Evolutionary conservation across 2,329 filamentous ascomycete genomes (phyloP).

Genomic region (Ophiosphaerella herpotricha): DNA sequence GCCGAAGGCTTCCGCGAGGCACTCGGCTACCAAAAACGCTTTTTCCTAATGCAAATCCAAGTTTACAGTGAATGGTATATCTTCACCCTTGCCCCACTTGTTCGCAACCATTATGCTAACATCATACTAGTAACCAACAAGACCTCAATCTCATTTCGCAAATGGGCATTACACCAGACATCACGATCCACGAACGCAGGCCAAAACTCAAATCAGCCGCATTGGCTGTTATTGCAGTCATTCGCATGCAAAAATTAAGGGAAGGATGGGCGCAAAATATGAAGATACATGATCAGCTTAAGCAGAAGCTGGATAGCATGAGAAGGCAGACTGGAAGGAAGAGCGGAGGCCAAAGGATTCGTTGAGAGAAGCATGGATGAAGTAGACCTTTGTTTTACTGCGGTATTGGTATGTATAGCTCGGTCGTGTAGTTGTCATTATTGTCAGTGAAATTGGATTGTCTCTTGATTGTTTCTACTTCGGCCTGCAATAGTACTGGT

Average conservation of each 20-base stretch:
- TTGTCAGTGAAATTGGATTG: too few relatives aligned
- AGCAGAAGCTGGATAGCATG: conserved; percentile 54
- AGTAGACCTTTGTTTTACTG: too few relatives aligned
- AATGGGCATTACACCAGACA: conserved; percentile 70
- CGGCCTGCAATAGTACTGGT: too few relatives aligned
- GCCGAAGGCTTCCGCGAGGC: conserved; percentile 81
- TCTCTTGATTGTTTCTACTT: too few relatives aligned
- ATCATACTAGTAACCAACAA: conserved; percentile 77
- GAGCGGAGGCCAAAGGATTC: conserved; percentile 18
- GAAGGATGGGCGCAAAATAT: conserved; percentile 56
- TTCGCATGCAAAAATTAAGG: conserved; percentile 57
- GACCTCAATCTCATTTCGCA: conserved; percentile 83
- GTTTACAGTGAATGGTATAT: conserved; percentile 90
- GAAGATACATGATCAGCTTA: conserved; percentile 54
- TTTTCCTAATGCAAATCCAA: conserved; percentile 77
- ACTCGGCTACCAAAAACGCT: conserved; percentile 84
- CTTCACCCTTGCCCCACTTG: conserved; percentile 1
- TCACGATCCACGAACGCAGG: conserved; percentile 50
- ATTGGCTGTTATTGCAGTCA: conserved; percentile 54
- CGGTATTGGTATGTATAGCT: too few relatives aligned
- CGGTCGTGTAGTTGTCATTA: too few relatives aligned
- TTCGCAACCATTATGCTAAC: conserved; percentile 13
- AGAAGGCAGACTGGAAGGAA: conserved; percentile 32
- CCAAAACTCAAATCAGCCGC: conserved; percentile 56
- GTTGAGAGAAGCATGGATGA: too few relatives aligned